A percentile compares a stretch with the other conserved stretches of the same genome.
phyloP scores from a whole-genome alignment of 169 alveolate species.

The Plasmodium reichenowi region DNA sequence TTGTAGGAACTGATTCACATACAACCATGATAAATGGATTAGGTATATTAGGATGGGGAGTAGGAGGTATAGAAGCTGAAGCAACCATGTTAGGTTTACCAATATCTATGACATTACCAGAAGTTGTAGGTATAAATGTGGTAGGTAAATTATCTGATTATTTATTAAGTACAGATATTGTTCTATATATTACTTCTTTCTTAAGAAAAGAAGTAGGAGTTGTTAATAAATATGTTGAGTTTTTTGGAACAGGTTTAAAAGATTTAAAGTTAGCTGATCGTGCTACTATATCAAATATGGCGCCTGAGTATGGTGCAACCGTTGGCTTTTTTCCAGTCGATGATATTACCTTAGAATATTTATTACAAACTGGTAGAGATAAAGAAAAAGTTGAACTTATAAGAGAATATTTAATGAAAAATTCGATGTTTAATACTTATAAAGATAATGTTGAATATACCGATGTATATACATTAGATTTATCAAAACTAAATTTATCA shows the following conservation, averaged over 20 bases:
- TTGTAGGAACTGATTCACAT: slow-evolving; percentile 97
- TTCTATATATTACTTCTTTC: slow-evolving; percentile 90
- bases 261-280: slow-evolving; percentile 93
- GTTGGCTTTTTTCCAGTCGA: slow-evolving; percentile 97
- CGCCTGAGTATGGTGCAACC: slow-evolving; percentile 99
- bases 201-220: slow-evolving; percentile 95
- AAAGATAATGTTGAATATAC: slow-evolving; percentile 81
- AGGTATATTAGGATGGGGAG: slow-evolving; percentile 97
- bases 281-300: slow-evolving; percentile 97
- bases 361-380: slow-evolving; percentile 93
- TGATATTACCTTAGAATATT: slow-evolving; percentile 92
- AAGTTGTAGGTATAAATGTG: slow-evolving; percentile 96
- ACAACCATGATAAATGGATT: slow-evolving; percentile 98
- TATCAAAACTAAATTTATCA: slow-evolving; percentile 93
- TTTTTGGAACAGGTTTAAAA: slow-evolving; percentile 94
- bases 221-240: slow-evolving; percentile 97
- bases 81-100: slow-evolving; percentile 98
- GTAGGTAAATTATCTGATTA: slow-evolving; percentile 91
- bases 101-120: slow-evolving; percentile 97
- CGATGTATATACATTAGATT: slow-evolving; percentile 89
- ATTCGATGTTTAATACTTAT: slow-evolving; percentile 71
- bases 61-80: slow-evolving; percentile 99
- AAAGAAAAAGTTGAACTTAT: slow-evolving; percentile 87
- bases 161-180: slow-evolving; percentile 95
- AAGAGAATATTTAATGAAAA: slow-evolving; percentile 88